Conservation (phyloP, 179 eudicot species). For the Gypsophila paniculata region DNA sequence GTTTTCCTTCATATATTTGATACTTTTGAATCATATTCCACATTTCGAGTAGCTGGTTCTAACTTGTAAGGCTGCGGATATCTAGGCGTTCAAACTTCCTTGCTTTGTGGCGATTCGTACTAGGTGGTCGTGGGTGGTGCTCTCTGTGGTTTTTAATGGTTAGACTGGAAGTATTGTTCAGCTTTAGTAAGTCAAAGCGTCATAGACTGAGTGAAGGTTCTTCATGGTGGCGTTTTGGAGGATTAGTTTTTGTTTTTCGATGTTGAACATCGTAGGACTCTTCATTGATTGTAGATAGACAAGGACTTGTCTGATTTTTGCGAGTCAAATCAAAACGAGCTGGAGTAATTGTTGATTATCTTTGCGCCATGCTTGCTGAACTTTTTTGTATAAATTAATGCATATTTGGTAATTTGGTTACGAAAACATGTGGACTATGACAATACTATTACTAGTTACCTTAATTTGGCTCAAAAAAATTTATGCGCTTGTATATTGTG, state of each 20-base stretch:
- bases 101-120: too few species aligned
- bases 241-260: neutral
- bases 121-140: neutral
- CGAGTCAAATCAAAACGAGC: neutral
- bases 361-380: neutral
- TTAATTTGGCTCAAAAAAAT: neutral
- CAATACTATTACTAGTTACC: neutral
- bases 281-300: too few species aligned
- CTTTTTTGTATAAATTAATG: neutral
- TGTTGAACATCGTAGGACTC: neutral
- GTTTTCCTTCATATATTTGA: too few species aligned
- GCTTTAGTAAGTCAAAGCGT: too few species aligned
- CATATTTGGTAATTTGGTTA: constrained; percentile 2
- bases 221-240: neutral
- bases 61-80: too few species aligned
- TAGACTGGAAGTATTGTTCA: neutral
- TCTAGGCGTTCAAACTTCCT: too few species aligned
- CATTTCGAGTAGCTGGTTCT: too few species aligned
- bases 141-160: neutral
- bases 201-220: neutral
- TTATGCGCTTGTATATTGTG: neutral
- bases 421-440: too few species aligned
- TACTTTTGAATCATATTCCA: neutral
- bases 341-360: neutral
- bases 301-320: neutral